These are phyloP conservation scores for Thraustotheca clavata DNA, from an alignment of 352 stramenopile species.

Conservation along the genomic window DNA sequence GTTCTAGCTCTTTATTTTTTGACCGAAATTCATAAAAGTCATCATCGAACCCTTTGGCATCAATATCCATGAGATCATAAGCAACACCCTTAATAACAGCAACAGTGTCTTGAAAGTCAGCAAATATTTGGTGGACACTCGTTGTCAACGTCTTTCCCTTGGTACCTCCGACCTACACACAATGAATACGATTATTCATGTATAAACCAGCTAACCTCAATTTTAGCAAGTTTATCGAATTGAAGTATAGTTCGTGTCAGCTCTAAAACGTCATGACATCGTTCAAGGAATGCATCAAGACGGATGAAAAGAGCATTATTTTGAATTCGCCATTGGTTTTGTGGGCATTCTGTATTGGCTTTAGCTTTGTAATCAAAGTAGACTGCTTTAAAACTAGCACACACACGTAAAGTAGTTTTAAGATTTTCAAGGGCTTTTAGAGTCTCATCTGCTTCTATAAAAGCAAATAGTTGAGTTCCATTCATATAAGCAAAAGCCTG, in stretches of 20 bases:
- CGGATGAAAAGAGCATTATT: conserved; percentile 89
- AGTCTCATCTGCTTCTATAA: conserved; percentile 68
- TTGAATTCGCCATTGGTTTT: conserved; percentile 86
- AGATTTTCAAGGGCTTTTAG: conserved; percentile 68
- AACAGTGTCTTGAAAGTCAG: conserved; percentile 78
- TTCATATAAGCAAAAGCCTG: conserved; percentile 55
- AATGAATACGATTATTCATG: background rate
- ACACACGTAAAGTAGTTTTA: conserved; percentile 62
- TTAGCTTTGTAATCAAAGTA: conserved; percentile 92
- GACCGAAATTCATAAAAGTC: conserved; percentile 87
- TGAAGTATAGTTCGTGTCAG: conserved; percentile 85
- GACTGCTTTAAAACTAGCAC: conserved; percentile 84
- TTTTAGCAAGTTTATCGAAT: conserved; percentile 79
- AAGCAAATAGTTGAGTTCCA: conserved; percentile 66
- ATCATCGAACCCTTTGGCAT: conserved; percentile 86
- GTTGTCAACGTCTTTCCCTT: conserved; percentile 90
- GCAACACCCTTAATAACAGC: conserved; percentile 62
- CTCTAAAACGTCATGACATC: conserved; percentile 87
- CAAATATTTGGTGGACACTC: conserved; percentile 82
- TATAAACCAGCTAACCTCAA: conserved; percentile 36
- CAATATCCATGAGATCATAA: conserved; percentile 86
- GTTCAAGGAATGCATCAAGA: conserved; percentile 85
- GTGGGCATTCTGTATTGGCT: conserved; percentile 61
- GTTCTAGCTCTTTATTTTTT: conserved; percentile 84
- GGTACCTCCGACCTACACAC: conserved; percentile 63